Percentiles rank a stretch among this genome's conserved stretches.
Evolutionary conservation across 1,139 yeast genomes (phyloP).

Genomic region (Debaryomyces nepalensis): DNA sequence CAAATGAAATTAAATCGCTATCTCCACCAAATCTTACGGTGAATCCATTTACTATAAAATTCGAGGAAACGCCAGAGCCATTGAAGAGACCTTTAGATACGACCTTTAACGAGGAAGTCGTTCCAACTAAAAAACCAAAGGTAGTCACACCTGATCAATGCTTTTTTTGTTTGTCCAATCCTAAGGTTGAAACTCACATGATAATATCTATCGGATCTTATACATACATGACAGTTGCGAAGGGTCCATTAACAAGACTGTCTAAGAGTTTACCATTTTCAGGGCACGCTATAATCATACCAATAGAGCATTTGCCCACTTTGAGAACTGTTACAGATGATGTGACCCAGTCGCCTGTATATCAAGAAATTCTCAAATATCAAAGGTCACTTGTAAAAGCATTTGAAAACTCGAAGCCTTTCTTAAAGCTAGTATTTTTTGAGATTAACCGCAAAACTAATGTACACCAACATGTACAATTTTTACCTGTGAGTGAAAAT

Average conservation of each 20-base stretch:
- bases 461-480: constrained; percentile 70
- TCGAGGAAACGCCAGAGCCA: constrained; percentile 6
- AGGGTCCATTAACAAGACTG: constrained; percentile 78
- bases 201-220: constrained; percentile 72
- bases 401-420: constrained; percentile 39
- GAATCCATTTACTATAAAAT: constrained; percentile 42
- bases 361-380: constrained; percentile 38
- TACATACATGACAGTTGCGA: constrained; percentile 77
- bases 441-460: constrained; percentile 61
- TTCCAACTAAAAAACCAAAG: constrained; percentile 29
- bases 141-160: constrained; percentile 62
- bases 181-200: constrained; percentile 79
- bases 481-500: constrained; percentile 58
- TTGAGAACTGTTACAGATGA: constrained; percentile 23
- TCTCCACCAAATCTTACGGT: constrained; percentile 19
- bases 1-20: constrained; percentile 21
- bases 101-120: constrained; percentile 16
- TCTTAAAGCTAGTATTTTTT: constrained; percentile 56
- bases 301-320: constrained; percentile 73
- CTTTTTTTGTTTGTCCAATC: constrained; percentile 84
- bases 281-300: constrained; percentile 85
- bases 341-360: constrained; percentile 24
- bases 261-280: constrained; percentile 55
- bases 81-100: constrained; percentile 20
- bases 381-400: constrained; percentile 51